These are phyloP conservation scores for Phanerochaete carnosa DNA, from an alignment of 768 basidiomycete species.

Conservation along the genomic window DNA sequence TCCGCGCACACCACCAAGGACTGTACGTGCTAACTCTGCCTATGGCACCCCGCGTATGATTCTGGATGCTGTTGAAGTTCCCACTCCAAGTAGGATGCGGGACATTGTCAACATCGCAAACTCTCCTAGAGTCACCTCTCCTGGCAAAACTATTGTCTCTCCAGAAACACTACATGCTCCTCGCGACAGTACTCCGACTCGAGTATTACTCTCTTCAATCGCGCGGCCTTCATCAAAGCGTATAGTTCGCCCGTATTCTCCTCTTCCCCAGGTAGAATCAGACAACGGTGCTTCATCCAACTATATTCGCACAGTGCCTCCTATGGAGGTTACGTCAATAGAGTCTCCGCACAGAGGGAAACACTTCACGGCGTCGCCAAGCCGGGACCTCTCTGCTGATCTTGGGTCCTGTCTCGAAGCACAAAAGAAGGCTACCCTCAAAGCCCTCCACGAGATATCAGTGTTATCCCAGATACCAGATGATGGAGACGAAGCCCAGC, in stretches of 20 bases:
- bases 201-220: neutral
- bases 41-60: conserved; percentile 16
- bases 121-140: neutral
- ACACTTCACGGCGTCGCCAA: neutral
- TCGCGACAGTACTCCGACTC: neutral
- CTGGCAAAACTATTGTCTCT: neutral
- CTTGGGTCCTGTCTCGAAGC: conserved; percentile 43
- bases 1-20: conserved; percentile 1
- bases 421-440: conserved; percentile 58
- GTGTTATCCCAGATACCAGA: conserved; percentile 20
- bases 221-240: neutral
- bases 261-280: neutral
- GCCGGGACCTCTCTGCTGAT: conserved; percentile 23
- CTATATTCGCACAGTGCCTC: conserved; percentile 1
- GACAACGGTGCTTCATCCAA: neutral
- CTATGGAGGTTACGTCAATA: neutral
- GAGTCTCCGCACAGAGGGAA: conserved; percentile 6
- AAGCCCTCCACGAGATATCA: conserved; percentile 35
- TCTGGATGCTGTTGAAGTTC: conserved; percentile 24
- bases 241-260: neutral
- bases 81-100: conserved; percentile 13
- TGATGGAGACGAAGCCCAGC: conserved; percentile 30
- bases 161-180: neutral
- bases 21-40: neutral
- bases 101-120: conserved; percentile 3